phyloP scores from a whole-genome alignment of 1,139 yeast genomes.

The Yamadazyma dushanensis region DNA sequence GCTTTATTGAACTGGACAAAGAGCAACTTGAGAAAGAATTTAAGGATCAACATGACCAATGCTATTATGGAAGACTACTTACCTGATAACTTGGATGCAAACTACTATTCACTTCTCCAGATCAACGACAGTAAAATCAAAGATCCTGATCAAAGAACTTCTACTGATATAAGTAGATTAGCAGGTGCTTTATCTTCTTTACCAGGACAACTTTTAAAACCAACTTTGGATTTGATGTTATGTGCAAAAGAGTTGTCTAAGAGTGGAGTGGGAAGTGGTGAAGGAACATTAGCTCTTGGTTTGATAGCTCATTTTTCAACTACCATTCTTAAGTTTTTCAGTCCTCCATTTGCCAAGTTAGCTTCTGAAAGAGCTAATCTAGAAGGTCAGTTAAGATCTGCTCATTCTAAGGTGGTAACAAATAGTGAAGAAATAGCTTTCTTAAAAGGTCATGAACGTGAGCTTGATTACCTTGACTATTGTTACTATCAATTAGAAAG shows the following conservation, averaged over 20 bases:
- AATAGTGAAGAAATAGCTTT: slow-evolving; percentile 88
- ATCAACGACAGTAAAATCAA: slow-evolving; percentile 55
- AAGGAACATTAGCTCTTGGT: slow-evolving; percentile 82
- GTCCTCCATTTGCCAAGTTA: slow-evolving; percentile 88
- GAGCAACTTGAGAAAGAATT: slow-evolving; percentile 61
- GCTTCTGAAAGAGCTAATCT: slow-evolving; percentile 77
- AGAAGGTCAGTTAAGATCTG: slow-evolving; percentile 82
- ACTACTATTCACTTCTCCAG: slow-evolving; percentile 50
- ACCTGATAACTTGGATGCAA: slow-evolving; percentile 56
- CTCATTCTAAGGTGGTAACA: slow-evolving; percentile 77
- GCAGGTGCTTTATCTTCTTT: slow-evolving; percentile 70
- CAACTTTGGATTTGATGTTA: slow-evolving; percentile 74
- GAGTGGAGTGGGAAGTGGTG: slow-evolving; percentile 78
- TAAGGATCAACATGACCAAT: slow-evolving; percentile 66
- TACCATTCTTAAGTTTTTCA: slow-evolving; percentile 65
- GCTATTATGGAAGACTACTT: slow-evolving; percentile 66
- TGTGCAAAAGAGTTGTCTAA: slow-evolving; percentile 80
- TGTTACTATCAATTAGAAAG: slow-evolving; percentile 81
- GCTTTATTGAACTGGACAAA: slow-evolving; percentile 73
- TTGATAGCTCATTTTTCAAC: slow-evolving; percentile 82
- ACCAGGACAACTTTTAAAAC: slow-evolving; percentile 87
- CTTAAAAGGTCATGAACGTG: slow-evolving; percentile 78
- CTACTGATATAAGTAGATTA: slow-evolving; percentile 77
- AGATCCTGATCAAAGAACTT: slow-evolving; percentile 82
- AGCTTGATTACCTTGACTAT: slow-evolving; percentile 73